These are phyloP conservation scores for Pseudogymnoascus sp. DNA, from an alignment of 2,329 filamentous ascomycete genomes.

Conservation along the genomic window DNA sequence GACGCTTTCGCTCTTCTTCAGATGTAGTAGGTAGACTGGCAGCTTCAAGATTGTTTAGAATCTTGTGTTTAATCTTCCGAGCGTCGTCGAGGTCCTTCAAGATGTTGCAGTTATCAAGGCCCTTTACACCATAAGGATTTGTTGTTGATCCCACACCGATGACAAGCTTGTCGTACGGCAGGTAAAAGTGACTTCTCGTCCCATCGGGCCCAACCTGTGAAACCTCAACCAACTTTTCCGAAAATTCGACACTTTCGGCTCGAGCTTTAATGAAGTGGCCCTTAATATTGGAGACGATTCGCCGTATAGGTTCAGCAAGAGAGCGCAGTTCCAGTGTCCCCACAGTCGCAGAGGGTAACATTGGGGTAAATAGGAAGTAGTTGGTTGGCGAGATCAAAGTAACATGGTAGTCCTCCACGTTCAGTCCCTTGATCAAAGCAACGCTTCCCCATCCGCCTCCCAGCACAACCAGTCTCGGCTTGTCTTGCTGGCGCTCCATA, in stretches of 20 bases:
- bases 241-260: slow-evolving; percentile 86
- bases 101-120: slow-evolving; percentile 87
- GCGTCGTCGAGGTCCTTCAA: slow-evolving; percentile 94
- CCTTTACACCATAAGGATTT: slow-evolving; percentile 92
- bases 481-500: slow-evolving; percentile 66
- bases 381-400: slow-evolving; percentile 91
- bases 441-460: slow-evolving; percentile 95
- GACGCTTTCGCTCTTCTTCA: slow-evolving; percentile 75
- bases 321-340: slow-evolving; percentile 87
- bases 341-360: slow-evolving; percentile 94
- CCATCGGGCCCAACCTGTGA: slow-evolving; percentile 63
- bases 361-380: slow-evolving; percentile 96
- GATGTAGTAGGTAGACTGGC: slow-evolving; percentile 87
- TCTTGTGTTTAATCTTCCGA: slow-evolving; percentile 74
- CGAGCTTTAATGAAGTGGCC: slow-evolving; percentile 86
- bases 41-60: slow-evolving; percentile 81
- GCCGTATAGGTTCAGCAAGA: slow-evolving; percentile 83
- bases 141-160: slow-evolving; percentile 85
- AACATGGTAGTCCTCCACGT: slow-evolving; percentile 88
- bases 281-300: slow-evolving; percentile 66
- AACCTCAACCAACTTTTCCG: slow-evolving; percentile 81
- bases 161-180: slow-evolving; percentile 95
- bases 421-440: slow-evolving; percentile 79
- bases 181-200: slow-evolving; percentile 73
- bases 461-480: slow-evolving; percentile 85